A percentile compares a stretch with the other conserved stretches of the same genome.
Conservation (phyloP, 306 rosid species). For the Corylus heterophylla region DNA sequence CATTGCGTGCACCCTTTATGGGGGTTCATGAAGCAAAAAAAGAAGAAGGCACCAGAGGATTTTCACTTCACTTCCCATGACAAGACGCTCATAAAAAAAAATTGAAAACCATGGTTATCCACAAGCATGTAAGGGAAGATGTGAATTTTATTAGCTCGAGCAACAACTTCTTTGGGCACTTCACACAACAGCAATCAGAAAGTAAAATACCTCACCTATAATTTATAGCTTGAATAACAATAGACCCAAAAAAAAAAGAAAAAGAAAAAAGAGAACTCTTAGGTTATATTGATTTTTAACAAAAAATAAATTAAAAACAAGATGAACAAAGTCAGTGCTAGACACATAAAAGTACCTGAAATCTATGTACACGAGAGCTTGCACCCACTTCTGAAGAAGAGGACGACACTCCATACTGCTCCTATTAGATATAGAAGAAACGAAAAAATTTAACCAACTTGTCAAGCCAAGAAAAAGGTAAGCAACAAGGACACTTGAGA, state of each 20-base stretch:
- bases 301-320: background rate
- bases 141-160: background rate
- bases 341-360: conserved; percentile 64
- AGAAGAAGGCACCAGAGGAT: background rate
- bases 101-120: background rate
- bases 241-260: background rate
- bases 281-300: background rate
- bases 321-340: background rate
- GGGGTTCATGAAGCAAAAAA: background rate
- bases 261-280: background rate
- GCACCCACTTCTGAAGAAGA: conserved; percentile 47
- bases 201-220: background rate
- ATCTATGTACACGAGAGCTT: conserved; percentile 64
- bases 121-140: background rate
- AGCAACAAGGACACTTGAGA: background rate
- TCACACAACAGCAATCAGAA: background rate
- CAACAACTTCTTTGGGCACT: conserved; percentile 1
- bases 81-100: background rate
- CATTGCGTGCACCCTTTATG: background rate
- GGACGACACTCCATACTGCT: conserved; percentile 54
- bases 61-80: background rate
- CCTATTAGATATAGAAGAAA: conserved; percentile 45
- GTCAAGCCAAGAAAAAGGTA: conserved; percentile 15
- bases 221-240: background rate
- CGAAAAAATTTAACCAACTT: conserved; percentile 21